Evolutionary conservation across 441 rosid genomes (phyloP).

Genomic region (Mallotus repandus): DNA sequence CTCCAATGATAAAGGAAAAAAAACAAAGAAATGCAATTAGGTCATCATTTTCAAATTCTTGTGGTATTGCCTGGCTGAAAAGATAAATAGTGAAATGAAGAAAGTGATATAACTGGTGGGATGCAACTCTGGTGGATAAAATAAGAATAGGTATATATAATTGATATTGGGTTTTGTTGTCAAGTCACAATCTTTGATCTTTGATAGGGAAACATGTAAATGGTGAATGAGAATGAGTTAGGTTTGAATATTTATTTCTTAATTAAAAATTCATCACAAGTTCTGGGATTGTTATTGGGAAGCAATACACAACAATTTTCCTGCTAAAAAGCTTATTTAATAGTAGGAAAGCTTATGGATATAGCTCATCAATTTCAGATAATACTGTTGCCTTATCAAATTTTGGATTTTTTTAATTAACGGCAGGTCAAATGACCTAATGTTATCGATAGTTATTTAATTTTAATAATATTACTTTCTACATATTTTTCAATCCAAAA

Average conservation of each 20-base stretch:
- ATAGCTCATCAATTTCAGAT: too few relatives aligned
- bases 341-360: too few relatives aligned
- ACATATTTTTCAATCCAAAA: too few relatives aligned
- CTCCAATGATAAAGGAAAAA: too few relatives aligned
- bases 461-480: too few relatives aligned
- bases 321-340: too few relatives aligned
- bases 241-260: constrained; percentile 15
- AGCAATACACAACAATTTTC: neutral
- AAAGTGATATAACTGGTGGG: constrained; percentile 1
- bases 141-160: neutral
- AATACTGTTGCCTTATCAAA: too few relatives aligned
- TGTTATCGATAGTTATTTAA: too few relatives aligned
- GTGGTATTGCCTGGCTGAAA: constrained; percentile 11
- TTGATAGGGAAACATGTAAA: constrained; percentile 5
- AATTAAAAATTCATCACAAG: neutral
- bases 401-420: too few relatives aligned
- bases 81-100: neutral
- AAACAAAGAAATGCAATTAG: neutral
- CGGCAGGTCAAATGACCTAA: too few relatives aligned
- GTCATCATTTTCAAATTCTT: neutral
- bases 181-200: constrained; percentile 16
- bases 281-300: neutral
- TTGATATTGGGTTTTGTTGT: constrained; percentile 22
- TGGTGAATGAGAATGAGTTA: constrained; percentile 12
- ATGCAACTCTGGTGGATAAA: constrained; percentile 19